Conservation (phyloP, 192 early-diverging fungal genomes). For the Linnemannia hyalina region DNA sequence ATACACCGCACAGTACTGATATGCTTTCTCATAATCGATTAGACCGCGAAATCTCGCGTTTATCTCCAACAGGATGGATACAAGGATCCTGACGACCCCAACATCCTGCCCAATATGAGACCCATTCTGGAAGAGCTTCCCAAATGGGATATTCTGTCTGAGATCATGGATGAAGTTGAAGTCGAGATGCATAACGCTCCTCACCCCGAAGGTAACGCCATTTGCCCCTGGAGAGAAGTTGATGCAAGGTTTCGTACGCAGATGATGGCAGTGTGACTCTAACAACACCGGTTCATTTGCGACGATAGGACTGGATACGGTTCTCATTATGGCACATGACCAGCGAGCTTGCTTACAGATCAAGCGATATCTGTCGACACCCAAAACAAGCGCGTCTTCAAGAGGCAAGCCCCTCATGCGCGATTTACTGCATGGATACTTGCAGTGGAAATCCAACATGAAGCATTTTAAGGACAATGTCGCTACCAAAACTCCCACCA, state of each 20-base stretch:
- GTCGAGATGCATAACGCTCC: slow-evolving; percentile 60
- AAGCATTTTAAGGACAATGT: slow-evolving; percentile 59
- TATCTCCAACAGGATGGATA: slow-evolving; percentile 47
- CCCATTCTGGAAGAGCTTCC: slow-evolving; percentile 92
- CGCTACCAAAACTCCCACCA: slow-evolving; percentile 14
- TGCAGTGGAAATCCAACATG: slow-evolving; percentile 79
- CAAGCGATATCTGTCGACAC: slow-evolving; percentile 64
- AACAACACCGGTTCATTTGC: background rate
- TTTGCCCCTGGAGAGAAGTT: slow-evolving; percentile 6
- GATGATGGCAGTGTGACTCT: background rate
- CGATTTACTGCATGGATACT: slow-evolving; percentile 74
- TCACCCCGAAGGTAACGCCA: slow-evolving; percentile 27
- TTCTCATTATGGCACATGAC: slow-evolving; percentile 82
- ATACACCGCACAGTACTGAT: slow-evolving; percentile 38
- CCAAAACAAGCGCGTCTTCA: slow-evolving; percentile 19
- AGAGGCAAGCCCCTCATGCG: slow-evolving; percentile 54
- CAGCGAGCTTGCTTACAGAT: slow-evolving; percentile 75
- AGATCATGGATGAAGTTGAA: slow-evolving; percentile 87
- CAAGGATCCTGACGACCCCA: slow-evolving; percentile 53
- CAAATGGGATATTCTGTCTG: slow-evolving; percentile 84
- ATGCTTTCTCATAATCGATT: background rate
- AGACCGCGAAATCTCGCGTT: slow-evolving; percentile 62
- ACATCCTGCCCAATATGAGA: slow-evolving; percentile 75
- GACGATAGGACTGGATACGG: slow-evolving; percentile 45
- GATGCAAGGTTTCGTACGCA: background rate